Conservation (phyloP, 345 rosid genomes). For the Stellera chamaejasme region DNA sequence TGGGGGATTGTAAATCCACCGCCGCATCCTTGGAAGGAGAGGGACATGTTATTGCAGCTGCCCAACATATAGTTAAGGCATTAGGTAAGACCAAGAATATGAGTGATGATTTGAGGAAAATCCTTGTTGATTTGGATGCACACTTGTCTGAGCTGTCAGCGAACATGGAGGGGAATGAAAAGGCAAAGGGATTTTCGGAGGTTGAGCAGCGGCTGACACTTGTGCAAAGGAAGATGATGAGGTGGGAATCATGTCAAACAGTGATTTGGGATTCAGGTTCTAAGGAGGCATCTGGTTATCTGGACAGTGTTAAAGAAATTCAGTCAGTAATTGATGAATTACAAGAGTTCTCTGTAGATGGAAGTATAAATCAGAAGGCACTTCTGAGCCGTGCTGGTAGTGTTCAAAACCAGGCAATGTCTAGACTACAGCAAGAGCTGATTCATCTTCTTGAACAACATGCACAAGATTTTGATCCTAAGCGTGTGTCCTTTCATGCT, state of each 20-base stretch:
- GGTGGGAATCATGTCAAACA: slow-evolving; percentile 42
- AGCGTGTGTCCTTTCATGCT: slow-evolving; percentile 30
- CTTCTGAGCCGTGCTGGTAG: slow-evolving; percentile 34
- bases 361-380: slow-evolving; percentile 34
- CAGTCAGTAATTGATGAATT: slow-evolving; percentile 26
- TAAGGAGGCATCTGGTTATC: slow-evolving; percentile 30
- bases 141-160: slow-evolving; percentile 36
- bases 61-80: slow-evolving; percentile 50
- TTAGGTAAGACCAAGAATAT: slow-evolving; percentile 37
- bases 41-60: slow-evolving; percentile 57
- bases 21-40: slow-evolving; percentile 38
- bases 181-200: slow-evolving; percentile 21
- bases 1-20: slow-evolving; percentile 22
- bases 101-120: slow-evolving; percentile 36
- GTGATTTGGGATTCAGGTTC: slow-evolving; percentile 50
- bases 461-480: slow-evolving; percentile 30
- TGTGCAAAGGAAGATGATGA: slow-evolving; percentile 34
- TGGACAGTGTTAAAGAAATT: slow-evolving; percentile 46
- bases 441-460: slow-evolving; percentile 39
- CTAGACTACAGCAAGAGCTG: slow-evolving; percentile 70
- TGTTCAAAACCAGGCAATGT: slow-evolving; percentile 55
- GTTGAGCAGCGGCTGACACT: slow-evolving; percentile 33
- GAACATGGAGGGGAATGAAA: slow-evolving; percentile 21
- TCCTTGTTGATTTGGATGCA: slow-evolving; percentile 39
- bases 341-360: slow-evolving; percentile 19